A percentile compares a stretch with the other conserved stretches of the same genome.
Conservation (phyloP, 768 basidiomycete species). For the Tricholoma hemisulphureum region DNA sequence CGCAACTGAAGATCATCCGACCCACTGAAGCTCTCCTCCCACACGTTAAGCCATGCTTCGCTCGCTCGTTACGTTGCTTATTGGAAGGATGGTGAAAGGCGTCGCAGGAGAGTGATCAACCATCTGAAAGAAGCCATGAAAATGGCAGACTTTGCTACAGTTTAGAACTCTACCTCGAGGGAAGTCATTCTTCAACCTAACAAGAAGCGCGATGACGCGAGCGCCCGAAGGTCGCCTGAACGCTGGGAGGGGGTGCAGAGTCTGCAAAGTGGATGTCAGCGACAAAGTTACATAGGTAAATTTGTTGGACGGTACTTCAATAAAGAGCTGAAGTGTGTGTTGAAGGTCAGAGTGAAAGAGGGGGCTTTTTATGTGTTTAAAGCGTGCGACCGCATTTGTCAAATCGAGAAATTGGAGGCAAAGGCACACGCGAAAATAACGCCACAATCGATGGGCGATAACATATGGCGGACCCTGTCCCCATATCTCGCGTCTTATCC, state of each 20-base stretch:
- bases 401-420: conserved; percentile 10
- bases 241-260: conserved; percentile 47
- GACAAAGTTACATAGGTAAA: neutral
- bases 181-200: conserved; percentile 59
- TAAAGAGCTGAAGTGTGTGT: neutral
- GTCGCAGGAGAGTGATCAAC: conserved; percentile 42
- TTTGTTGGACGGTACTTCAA: conserved; percentile 7
- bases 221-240: conserved; percentile 53
- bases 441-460: conserved; percentile 26
- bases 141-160: neutral
- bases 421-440: conserved; percentile 1
- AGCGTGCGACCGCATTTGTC: conserved; percentile 18
- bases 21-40: conserved; percentile 43
- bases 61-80: conserved; percentile 72
- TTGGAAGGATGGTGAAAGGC: conserved; percentile 63
- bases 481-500: neutral
- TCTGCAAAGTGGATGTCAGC: conserved; percentile 12
- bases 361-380: conserved; percentile 11
- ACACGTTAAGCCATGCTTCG: conserved; percentile 69
- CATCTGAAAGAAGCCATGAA: conserved; percentile 19
- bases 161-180: conserved; percentile 40
- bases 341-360: neutral
- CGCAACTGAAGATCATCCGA: neutral
- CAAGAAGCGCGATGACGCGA: conserved; percentile 77
- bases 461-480: conserved; percentile 7